Base-by-base conservation (phyloP, 2,329 filamentous ascomycete genomes). In the Talaromyces sp. region DNA sequence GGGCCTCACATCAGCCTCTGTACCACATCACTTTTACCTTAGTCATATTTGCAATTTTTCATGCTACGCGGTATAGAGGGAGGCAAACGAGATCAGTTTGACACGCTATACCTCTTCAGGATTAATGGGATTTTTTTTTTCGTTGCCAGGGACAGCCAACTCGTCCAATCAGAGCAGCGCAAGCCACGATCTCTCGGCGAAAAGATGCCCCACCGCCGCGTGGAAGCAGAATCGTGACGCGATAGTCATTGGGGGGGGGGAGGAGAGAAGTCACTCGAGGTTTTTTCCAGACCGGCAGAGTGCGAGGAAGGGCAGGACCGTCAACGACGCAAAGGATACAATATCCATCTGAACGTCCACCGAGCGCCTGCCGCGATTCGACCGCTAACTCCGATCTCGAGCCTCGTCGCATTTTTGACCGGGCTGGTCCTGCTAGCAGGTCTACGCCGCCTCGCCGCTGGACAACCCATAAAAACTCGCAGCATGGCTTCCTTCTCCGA, bases 401-500 rank as follows among this genome's bases (percentile, higher is more conserved):
- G 52, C 52, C 52, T 56, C 14, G 49, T 52, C 49, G 19, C 19
- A 56, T 37, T 56, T 56, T 56, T 22, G 24, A 39, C 33, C 52
- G 33, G 33, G n/a, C 33, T 56, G 52, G 52, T 39, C 33, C n/a
- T 35, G 31, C 33, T 11, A 56, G 52, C 52, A 37, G 9, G 52
- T 39, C 31, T 24, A 31, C 33, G 33, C 33, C 52, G 33, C n/a
- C 33, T 56, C 33, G 52, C 33, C 52, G 33, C 52, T 22, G 31
- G 31, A 24, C n/a, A 8, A n/a, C 19, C 11, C 11, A 37, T 37
- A 19, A 56, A 37, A 59, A 10, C 47, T 45, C 16, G 1, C 63
- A 35, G n/a, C 43, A 66, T 66, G 64, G 60, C 54, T 31, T 14
- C 47, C 41, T 45, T 24, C 11, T 22, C 56, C 22, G 37, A 22